Conservation (phyloP, 192 early-diverging fungal species). For the Rhizophlyctis rosea region DNA sequence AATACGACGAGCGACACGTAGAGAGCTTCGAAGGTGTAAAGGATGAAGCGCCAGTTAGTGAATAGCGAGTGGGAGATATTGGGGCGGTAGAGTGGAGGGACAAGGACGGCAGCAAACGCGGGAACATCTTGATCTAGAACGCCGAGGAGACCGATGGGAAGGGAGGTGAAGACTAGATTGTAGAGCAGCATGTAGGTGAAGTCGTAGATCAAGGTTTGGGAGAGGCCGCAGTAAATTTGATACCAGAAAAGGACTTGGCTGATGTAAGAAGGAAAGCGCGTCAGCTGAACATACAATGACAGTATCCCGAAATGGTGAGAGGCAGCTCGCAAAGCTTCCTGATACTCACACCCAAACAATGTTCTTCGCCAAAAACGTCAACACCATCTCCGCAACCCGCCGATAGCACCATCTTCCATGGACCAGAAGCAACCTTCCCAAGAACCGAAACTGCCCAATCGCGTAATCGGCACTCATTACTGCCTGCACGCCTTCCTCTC, state of each 20-base stretch:
- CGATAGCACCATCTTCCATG: conserved; percentile 93
- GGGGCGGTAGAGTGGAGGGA: conserved; percentile 77
- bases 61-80: conserved; percentile 72
- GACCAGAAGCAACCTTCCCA: conserved; percentile 80
- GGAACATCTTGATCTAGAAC: conserved; percentile 84
- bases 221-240: conserved; percentile 85
- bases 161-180: conserved; percentile 82
- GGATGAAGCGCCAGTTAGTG: conserved; percentile 69
- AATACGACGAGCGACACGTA: conserved; percentile 85
- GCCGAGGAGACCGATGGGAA: conserved; percentile 64
- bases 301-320: background rate
- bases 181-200: conserved; percentile 81
- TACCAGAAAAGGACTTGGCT: conserved; percentile 87
- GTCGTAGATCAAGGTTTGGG: conserved; percentile 77
- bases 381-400: conserved; percentile 79
- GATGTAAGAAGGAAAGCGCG: background rate
- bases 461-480: conserved; percentile 91
- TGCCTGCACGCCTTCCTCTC: conserved; percentile 93
- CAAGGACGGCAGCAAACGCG: conserved; percentile 58
- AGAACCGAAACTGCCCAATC: conserved; percentile 84
- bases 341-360: conserved; percentile 67
- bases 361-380: conserved; percentile 96
- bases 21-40: conserved; percentile 82
- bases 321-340: background rate
- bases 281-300: no score